Base-by-base conservation (phyloP, 1,284 basidiomycete genomes). In the Ceratobasidium theobromae region DNA sequence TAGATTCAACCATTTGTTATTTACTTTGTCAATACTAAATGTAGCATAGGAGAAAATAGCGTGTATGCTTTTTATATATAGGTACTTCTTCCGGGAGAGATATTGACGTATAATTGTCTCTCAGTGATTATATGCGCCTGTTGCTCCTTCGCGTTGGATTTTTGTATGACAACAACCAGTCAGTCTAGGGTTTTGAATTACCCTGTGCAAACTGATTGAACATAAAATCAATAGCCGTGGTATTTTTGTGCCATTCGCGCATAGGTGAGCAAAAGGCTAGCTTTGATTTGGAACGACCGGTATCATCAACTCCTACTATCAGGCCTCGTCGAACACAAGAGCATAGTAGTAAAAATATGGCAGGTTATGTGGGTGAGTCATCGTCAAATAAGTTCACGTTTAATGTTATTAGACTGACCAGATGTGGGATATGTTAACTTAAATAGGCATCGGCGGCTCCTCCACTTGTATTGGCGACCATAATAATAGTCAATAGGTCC, bases 91-190 rank as follows among this genome's bases (percentile, higher is more conserved):
- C 4, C n/a, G 21, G 9, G 14, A 1, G n/a, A 18, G n/a, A 11
- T 40, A 21, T 23, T 21, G 8, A 38, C n/a, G n/a, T n/a, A 38
- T 16, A 8, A 8, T 32, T 25, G n/a, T 18, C 1, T 1, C 25
- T 16, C 16, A 57, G 54, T 45, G 27, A n/a, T 28, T 8, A 57
- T 32, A 30, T 57, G 54, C 30, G n/a, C 28, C 30, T 28, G n/a
- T 4, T 35, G 54, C 41, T 40, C 54, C 11, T 46, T 45, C n/a
- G 16, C 30, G 18, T 25, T 46, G 33, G 54, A 57, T 28, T 28
- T 57, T 23, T 16, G 25, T 27, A 57, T 54, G 53, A 57, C 54
- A 6, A 57, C 40, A 16, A 45, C 40, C 2, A 57, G 54, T 57
- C 40, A 45, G 54, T 54, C 4, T 25, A 38, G 18, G 16, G 3